Evolutionary conservation across 2,329 filamentous ascomycete genomes (phyloP).

Genomic region (Pestalotiopsis sp.): DNA sequence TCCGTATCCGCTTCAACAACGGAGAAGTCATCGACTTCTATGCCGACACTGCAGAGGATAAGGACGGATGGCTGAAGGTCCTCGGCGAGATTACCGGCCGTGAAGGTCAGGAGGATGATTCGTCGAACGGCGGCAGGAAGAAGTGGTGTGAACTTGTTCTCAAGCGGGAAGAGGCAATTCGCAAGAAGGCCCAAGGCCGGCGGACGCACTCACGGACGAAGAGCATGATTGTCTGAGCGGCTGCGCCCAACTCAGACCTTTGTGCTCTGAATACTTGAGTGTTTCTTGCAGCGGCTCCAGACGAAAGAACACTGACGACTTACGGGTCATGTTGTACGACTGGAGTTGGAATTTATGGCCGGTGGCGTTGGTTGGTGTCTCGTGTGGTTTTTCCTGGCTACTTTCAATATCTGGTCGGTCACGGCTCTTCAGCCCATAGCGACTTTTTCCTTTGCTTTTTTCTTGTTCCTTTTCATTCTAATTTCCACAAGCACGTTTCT

Average conservation of each 20-base stretch:
- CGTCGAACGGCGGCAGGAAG: constrained; percentile 45
- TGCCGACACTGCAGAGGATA: constrained; percentile 83
- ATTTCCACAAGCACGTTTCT: background rate
- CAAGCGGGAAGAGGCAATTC: constrained; percentile 63
- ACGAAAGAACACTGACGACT: background rate
- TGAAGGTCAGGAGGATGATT: constrained; percentile 53
- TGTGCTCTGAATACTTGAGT: background rate
- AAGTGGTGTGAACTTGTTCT: constrained; percentile 72
- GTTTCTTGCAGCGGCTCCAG: background rate
- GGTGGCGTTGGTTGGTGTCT: background rate
- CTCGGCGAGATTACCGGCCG: constrained; percentile 72
- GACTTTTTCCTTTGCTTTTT: background rate
- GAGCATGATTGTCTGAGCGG: constrained; percentile 54
- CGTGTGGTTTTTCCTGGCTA: background rate
- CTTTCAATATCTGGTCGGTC: background rate
- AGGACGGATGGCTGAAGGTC: constrained; percentile 93
- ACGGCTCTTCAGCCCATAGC: background rate
- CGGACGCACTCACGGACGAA: constrained; percentile 60
- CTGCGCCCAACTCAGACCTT: background rate
- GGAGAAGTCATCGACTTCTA: constrained; percentile 99
- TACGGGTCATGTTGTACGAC: background rate
- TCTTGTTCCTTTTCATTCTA: background rate
- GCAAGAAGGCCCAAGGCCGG: constrained; percentile 54
- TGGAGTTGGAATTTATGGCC: background rate
- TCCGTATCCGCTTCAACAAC: constrained; percentile 97